Evolutionary conservation across 2,329 filamentous ascomycete genomes (phyloP).

Genomic region (Fusarium oxysporum): DNA sequence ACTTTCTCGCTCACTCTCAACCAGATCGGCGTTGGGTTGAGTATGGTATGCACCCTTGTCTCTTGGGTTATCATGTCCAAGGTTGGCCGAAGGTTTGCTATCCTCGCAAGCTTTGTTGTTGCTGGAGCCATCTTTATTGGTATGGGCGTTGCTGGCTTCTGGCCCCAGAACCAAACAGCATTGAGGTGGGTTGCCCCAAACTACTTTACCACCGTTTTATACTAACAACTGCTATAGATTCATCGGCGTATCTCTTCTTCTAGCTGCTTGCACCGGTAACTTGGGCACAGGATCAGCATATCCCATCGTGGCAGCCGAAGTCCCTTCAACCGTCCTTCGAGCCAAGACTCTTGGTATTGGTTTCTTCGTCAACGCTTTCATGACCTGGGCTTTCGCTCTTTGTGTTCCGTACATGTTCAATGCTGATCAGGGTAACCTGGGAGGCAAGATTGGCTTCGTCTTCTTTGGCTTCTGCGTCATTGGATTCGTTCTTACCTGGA

Average conservation of each 20-base stretch:
- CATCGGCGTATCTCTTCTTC: background rate
- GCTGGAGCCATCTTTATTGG: background rate
- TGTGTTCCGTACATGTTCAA: background rate
- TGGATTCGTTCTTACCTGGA: background rate
- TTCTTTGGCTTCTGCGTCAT: background rate
- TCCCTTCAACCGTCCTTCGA: background rate
- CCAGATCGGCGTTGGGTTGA: background rate
- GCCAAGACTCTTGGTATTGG: background rate
- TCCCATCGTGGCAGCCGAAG: background rate
- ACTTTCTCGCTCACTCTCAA: background rate
- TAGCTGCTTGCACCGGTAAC: background rate
- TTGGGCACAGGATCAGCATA: background rate
- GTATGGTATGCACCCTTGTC: background rate
- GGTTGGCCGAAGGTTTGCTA: background rate
- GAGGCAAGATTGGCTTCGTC: background rate
- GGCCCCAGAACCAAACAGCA: background rate
- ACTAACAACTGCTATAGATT: background rate
- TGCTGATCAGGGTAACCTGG: background rate
- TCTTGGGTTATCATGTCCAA: background rate
- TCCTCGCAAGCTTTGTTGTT: background rate
- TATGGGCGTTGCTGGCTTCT: background rate
- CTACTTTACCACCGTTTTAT: accelerated
- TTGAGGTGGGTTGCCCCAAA: background rate
- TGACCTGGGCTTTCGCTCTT: background rate
- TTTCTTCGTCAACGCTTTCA: background rate